Conservation (phyloP, 2,329 filamentous ascomycete genomes). For the Pseudogymnoascus sp. region DNA sequence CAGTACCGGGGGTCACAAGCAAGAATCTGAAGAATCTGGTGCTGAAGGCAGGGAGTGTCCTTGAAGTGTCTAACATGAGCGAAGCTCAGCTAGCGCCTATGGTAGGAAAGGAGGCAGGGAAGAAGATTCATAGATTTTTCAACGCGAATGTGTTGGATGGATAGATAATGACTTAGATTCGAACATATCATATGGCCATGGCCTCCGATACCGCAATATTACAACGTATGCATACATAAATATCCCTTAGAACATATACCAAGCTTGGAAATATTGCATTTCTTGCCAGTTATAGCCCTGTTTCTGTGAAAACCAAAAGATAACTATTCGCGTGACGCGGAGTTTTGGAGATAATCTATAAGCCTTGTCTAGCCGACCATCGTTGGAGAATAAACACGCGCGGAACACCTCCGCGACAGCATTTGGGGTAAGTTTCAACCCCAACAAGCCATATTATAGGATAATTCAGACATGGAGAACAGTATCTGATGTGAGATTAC, state of each 20-base stretch:
- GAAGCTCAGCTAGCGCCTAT: constrained; percentile 62
- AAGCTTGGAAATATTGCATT: not conserved
- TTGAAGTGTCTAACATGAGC: constrained; percentile 81
- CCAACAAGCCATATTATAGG: not conserved
- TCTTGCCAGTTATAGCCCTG: not conserved
- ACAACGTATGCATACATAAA: not conserved
- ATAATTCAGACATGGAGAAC: not conserved
- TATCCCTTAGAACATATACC: not conserved
- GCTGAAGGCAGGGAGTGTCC: constrained; percentile 65
- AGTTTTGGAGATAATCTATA: not conserved
- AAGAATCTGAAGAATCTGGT: constrained; percentile 69
- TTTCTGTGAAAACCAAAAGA: not conserved
- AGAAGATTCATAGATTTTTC: constrained; percentile 76
- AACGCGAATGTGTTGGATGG: constrained; percentile 33
- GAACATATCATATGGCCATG: not conserved
- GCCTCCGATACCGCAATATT: not conserved
- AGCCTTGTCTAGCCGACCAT: not conserved
- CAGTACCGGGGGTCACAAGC: constrained; percentile 75
- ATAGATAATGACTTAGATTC: not conserved
- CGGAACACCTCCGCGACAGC: not conserved
- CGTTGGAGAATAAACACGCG: not conserved
- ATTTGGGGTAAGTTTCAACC: not conserved
- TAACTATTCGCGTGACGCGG: not conserved
- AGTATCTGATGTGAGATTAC: not conserved
- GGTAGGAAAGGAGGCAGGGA: constrained; percentile 69